Evolutionary conservation across 2,329 filamentous ascomycete species (phyloP).

Genomic region (Zasmidium cellare): DNA sequence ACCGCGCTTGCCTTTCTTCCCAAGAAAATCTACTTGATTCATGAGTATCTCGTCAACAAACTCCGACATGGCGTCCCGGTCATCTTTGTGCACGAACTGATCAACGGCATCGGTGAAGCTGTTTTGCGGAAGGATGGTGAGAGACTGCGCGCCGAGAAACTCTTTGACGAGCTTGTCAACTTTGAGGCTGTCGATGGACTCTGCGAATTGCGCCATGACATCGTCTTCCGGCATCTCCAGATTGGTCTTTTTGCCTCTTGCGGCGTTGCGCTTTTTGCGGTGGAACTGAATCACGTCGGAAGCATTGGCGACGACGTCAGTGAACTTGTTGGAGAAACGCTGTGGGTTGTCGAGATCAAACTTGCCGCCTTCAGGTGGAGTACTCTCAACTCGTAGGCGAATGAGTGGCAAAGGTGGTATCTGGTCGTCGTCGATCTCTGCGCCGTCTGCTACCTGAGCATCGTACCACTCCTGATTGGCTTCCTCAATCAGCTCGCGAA

Average conservation of each 20-base stretch:
- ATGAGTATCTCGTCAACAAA: conserved; percentile 48
- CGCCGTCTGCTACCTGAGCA: conserved; percentile 62
- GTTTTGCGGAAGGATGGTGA: conserved; percentile 90
- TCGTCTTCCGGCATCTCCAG: conserved; percentile 64
- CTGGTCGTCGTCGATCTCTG: conserved; percentile 52
- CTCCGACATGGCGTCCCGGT: conserved; percentile 78
- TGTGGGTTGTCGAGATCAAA: conserved; percentile 96
- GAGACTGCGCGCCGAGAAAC: conserved; percentile 80
- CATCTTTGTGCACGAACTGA: conserved; percentile 92
- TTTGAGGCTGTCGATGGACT: conserved; percentile 69
- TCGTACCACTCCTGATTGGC: conserved; percentile 79
- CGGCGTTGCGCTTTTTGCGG: conserved; percentile 71
- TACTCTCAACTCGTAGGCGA: conserved; percentile 86
- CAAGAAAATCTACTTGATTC: conserved; percentile 48
- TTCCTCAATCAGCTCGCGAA: conserved; percentile 84
- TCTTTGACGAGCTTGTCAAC: conserved; percentile 88
- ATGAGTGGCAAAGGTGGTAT: conserved; percentile 78
- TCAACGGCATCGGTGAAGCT: conserved; percentile 90
- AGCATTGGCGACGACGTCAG: conserved; percentile 86
- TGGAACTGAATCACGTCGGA: conserved; percentile 94
- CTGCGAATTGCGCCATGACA: conserved; percentile 43
- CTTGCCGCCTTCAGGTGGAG: conserved; percentile 76
- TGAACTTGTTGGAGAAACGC: conserved; percentile 89
- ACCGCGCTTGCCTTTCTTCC: conserved; percentile 63
- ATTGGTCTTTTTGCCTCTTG: conserved; percentile 46